Conservation (phyloP, 2,329 filamentous ascomycete genomes). For the Ilyonectria mors-panacis region DNA sequence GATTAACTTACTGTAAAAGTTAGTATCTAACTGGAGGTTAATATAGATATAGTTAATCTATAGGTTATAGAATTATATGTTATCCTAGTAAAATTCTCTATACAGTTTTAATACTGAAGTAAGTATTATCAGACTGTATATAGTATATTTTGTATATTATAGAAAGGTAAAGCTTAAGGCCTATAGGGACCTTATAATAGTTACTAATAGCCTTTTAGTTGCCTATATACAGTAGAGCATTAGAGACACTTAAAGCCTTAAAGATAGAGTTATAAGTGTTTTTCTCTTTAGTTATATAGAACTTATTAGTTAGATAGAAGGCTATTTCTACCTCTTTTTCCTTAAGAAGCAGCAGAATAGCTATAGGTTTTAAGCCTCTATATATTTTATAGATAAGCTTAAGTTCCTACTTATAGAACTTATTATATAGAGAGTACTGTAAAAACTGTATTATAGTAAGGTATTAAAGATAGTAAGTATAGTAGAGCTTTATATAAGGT, state of each 20-base stretch:
- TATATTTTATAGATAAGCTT: conserved; percentile 30
- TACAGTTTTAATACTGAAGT: conserved; percentile 12
- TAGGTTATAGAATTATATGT: conserved; percentile 22
- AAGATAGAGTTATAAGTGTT: conserved; percentile 42
- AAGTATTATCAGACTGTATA: conserved; percentile 9
- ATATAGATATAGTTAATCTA: conserved; percentile 21
- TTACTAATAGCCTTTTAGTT: conserved; percentile 33
- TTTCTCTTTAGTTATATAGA: conserved; percentile 21
- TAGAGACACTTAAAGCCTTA: conserved; percentile 25
- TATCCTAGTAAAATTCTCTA: conserved; percentile 8
- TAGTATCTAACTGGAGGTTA: conserved; percentile 24
- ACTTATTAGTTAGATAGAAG: conserved; percentile 14
- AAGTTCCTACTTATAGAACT: conserved; percentile 22
- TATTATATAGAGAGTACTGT: conserved; percentile 41
- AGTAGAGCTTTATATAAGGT: conserved; percentile 44
- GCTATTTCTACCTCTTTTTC: neutral
- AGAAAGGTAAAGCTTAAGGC: conserved; percentile 31
- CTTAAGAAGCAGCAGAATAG: neutral
- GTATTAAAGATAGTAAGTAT: conserved; percentile 34
- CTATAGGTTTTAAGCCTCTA: conserved; percentile 3
- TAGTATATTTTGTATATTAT: conserved; percentile 12
- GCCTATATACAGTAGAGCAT: conserved; percentile 31
- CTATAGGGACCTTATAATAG: conserved; percentile 27
- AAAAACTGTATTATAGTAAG: conserved; percentile 45
- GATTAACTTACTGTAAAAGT: conserved; percentile 31